Evolutionary conservation across 2,329 filamentous ascomycete genomes (phyloP).

Genomic region (Salinomyces thailandicus): DNA sequence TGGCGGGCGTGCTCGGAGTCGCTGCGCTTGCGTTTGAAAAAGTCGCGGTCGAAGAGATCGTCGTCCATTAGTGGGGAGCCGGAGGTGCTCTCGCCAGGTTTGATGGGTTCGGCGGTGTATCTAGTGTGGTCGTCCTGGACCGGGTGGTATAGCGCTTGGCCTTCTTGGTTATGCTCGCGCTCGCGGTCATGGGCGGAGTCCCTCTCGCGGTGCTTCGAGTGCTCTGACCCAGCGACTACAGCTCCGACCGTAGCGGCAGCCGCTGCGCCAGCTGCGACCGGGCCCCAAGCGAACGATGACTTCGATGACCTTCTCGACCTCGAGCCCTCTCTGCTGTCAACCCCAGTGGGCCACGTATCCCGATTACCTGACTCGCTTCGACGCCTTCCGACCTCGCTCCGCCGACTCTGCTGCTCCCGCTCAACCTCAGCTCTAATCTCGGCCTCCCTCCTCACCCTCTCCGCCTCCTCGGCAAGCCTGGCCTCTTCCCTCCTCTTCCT

Average conservation of each 20-base stretch:
- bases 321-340: not conserved
- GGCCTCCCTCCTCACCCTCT: constrained; percentile 8
- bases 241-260: constrained; percentile 23
- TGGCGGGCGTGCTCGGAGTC: constrained; percentile 15
- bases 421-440: constrained; percentile 12
- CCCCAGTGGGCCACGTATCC: too few relatives aligned
- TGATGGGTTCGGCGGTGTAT: constrained; percentile 14
- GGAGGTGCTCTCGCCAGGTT: constrained; percentile 23
- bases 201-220: constrained; percentile 9
- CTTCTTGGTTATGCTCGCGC: constrained; percentile 6
- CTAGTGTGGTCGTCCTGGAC: constrained; percentile 5
- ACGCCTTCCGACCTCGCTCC: constrained; percentile 14
- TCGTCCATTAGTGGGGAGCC: constrained; percentile 34
- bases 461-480: constrained; percentile 6
- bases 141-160: constrained; percentile 6
- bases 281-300: constrained; percentile 19
- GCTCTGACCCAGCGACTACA: constrained; percentile 17
- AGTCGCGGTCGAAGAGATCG: constrained; percentile 36
- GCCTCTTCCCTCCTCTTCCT: constrained; percentile 5
- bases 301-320: not conserved
- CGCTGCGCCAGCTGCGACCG: constrained; percentile 28
- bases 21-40: constrained; percentile 31
- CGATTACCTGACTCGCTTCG: too few relatives aligned
- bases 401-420: not conserved
- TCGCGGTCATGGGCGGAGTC: constrained; percentile 10